phyloP scores from a whole-genome alignment of 805 yeast species.

The Debaryomyces maramus region DNA sequence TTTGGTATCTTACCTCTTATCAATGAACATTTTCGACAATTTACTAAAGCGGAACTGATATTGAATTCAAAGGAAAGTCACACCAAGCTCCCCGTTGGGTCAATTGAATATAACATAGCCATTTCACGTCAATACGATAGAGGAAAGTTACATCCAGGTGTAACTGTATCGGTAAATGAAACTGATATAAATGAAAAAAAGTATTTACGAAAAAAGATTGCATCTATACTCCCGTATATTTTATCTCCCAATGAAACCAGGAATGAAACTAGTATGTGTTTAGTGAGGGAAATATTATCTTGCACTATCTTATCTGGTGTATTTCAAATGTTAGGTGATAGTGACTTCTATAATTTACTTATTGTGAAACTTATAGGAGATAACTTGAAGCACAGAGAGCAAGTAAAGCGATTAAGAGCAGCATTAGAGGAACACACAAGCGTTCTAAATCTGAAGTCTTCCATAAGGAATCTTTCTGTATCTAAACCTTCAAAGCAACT shows the following conservation, averaged over 20 bases:
- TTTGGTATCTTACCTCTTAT: constrained; percentile 61
- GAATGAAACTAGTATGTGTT: constrained; percentile 48
- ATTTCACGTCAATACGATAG: constrained; percentile 46
- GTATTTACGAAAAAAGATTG: constrained; percentile 48
- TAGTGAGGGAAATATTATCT: constrained; percentile 65
- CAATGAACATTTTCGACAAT: constrained; percentile 61
- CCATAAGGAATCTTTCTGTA: not conserved
- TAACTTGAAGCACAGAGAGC: constrained; percentile 68
- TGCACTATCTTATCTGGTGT: constrained; percentile 51
- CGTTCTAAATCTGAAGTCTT: constrained; percentile 4
- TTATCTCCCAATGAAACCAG: constrained; percentile 46
- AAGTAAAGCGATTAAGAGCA: constrained; percentile 68
- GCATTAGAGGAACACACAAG: constrained; percentile 66
- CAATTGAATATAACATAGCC: constrained; percentile 38
- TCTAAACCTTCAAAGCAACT: not conserved
- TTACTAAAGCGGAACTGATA: constrained; percentile 42
- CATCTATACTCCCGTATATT: constrained; percentile 48
- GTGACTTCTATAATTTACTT: constrained; percentile 74
- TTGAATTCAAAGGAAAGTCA: constrained; percentile 24
- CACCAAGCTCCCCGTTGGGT: constrained; percentile 10
- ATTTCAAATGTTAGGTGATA: constrained; percentile 57
- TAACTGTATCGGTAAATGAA: constrained; percentile 33
- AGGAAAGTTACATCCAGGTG: constrained; percentile 61
- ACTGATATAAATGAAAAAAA: constrained; percentile 42
- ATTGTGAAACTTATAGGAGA: constrained; percentile 61